Percentiles rank a stretch among this genome's conserved stretches.
phyloP scores from a whole-genome alignment of 2,329 filamentous ascomycete species.

The Aspergillus candidus region DNA sequence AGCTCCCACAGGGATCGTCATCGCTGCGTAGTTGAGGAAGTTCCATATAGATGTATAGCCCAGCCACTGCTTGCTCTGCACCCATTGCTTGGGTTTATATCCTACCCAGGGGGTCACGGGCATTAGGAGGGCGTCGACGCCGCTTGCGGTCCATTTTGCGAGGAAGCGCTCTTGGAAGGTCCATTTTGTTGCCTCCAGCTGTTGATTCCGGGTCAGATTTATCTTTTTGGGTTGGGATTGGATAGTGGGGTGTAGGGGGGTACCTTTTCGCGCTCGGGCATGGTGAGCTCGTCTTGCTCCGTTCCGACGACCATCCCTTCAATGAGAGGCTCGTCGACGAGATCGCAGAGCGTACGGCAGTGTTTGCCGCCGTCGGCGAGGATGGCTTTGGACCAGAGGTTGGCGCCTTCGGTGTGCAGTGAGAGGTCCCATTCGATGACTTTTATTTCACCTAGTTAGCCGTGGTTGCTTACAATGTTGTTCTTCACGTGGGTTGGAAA shows the following conservation, averaged over 20 bases:
- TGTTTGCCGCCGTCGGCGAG: constrained; percentile 27
- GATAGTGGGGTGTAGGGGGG: not conserved
- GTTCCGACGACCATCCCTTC: constrained; percentile 30
- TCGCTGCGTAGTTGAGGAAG: constrained; percentile 28
- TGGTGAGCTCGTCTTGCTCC: constrained; percentile 17
- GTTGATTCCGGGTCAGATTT: not conserved
- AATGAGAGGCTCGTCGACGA: constrained; percentile 26
- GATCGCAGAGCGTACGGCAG: constrained; percentile 19
- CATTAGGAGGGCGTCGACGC: constrained; percentile 28
- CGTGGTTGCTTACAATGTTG: not conserved
- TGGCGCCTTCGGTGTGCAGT: constrained; percentile 17
- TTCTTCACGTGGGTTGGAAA: not conserved
- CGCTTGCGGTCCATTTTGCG: constrained; percentile 19
- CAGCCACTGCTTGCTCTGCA: constrained; percentile 26
- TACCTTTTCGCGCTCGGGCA: constrained; percentile 18
- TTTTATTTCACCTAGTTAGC: constrained; percentile 5
- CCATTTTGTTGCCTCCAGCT: constrained; percentile 20
- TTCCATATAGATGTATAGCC: constrained; percentile 34
- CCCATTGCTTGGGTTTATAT: constrained; percentile 25
- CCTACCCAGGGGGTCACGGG: constrained; percentile 25
- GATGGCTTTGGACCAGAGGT: constrained; percentile 26
- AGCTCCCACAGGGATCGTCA: constrained; percentile 37
- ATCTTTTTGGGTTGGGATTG: not conserved
- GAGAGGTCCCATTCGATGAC: constrained; percentile 29
- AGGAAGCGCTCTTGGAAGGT: constrained; percentile 16